A percentile compares a stretch with the other conserved stretches of the same genome.
Evolutionary conservation across 2,329 filamentous ascomycete species (phyloP).

Genomic region (Sporothrix protearum): DNA sequence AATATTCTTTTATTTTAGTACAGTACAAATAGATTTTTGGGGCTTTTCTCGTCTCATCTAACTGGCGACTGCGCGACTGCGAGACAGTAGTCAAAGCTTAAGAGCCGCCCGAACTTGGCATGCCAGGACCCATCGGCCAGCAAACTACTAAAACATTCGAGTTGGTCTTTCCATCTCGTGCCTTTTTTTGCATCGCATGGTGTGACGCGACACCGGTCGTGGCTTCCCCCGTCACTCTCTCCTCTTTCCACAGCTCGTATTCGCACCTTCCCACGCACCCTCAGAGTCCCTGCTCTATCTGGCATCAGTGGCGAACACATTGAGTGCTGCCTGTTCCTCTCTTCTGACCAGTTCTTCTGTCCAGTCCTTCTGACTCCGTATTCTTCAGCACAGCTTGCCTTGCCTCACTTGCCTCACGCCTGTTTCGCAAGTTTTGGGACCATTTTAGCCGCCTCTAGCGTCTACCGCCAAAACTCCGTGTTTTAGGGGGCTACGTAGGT

Average conservation of each 20-base stretch:
- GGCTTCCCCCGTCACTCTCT: neutral
- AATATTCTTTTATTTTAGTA: neutral
- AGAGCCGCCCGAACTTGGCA: neutral
- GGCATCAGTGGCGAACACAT: slow-evolving; percentile 2
- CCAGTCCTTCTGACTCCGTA: neutral
- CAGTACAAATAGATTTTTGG: neutral
- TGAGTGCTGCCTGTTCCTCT: neutral
- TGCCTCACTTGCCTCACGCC: neutral
- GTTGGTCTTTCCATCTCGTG: neutral
- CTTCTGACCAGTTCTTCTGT: neutral
- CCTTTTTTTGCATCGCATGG: neutral
- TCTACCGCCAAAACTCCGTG: neutral
- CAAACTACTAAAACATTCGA: neutral
- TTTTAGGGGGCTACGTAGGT: slow-evolving; percentile 9
- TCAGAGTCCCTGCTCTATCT: neutral
- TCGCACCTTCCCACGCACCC: neutral
- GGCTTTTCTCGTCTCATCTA: neutral
- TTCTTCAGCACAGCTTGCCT: neutral
- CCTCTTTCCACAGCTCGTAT: neutral
- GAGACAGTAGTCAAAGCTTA: neutral
- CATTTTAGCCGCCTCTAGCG: slow-evolving; percentile 6
- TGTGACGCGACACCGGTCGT: neutral
- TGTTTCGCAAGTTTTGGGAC: neutral
- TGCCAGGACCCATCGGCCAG: neutral
- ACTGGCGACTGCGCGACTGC: neutral